Base-by-base conservation (phyloP, 2,329 filamentous ascomycete species). In the Neurospora sp. region DNA sequence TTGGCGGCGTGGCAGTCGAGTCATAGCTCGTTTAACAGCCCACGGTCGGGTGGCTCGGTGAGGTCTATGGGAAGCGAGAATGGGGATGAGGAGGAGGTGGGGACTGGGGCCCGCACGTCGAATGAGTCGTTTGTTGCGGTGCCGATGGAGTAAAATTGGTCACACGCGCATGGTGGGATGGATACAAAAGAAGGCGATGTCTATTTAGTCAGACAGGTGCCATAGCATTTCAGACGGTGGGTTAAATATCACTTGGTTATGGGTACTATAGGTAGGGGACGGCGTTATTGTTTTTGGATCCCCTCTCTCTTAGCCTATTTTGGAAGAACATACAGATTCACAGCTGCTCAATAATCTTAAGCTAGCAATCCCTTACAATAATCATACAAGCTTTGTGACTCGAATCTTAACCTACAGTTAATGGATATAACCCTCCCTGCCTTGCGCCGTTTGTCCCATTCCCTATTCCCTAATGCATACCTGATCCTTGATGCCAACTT, bases 1-100 rank as follows among this genome's bases (percentile, higher is more conserved):
- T 79, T 88, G 66, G 83, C 83, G 67, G 78, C 82, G 2, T 87
- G 85, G 85, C 85, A 87, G 76, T 77, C 71, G 72, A 82, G 71
- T 66, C 70, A 69, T 69, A 74, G 37, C 71, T 76, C 67, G 66
- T 72, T 28, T 15, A 69, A 70, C 4, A 76, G 73, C 67, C 72
- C 76, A n/a, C 74, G 74, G 69, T 75, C 75, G 8, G 67, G 52
- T n/a, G 52, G 52, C 3, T 62, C 52, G 52, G 52, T 62, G 52
- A 62, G 52, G 28, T 62, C 52, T 33, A 62, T 70, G 52, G 75
- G 75, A 19, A 77, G 77, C 66, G 77, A 77, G 66, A 75, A 75
- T 65, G 78, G 75, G 3, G 72, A 78, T 66, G 67, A 75, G 70
- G 79, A 78, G 23, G 79, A 80, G 68, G 84, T 87, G 36, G 70